These are phyloP conservation scores for Tothia fuscella DNA, from an alignment of 2,329 filamentous ascomycete genomes.

Conservation along the genomic window DNA sequence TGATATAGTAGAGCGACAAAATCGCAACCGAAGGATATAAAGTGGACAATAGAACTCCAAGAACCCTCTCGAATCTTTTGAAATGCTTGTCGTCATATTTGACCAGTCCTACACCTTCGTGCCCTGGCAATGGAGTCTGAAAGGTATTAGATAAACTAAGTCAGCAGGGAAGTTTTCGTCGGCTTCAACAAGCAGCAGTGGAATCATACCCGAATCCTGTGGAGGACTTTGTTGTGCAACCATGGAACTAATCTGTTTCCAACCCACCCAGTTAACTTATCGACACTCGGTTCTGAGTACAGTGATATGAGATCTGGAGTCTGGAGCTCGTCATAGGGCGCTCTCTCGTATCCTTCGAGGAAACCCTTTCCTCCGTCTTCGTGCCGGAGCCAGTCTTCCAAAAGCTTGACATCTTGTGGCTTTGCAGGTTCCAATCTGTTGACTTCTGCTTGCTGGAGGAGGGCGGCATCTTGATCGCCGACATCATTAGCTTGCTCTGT, in stretches of 20 bases:
- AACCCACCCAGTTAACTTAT: not conserved
- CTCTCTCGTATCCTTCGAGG: not conserved
- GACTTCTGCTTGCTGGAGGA: not conserved
- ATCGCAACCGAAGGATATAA: constrained; percentile 16
- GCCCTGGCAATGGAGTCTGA: not conserved
- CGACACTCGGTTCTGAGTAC: not conserved
- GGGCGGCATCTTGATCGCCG: not conserved
- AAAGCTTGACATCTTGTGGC: not conserved
- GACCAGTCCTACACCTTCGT: not conserved
- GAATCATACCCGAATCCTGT: not conserved
- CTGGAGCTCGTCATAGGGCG: not conserved
- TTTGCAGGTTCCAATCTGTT: not conserved
- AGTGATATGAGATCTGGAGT: not conserved
- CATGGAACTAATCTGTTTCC: not conserved
- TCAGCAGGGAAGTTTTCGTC: too few relatives aligned
- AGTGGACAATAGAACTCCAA: constrained; percentile 12
- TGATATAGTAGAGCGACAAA: constrained; percentile 17
- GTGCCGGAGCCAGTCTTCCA: not conserved
- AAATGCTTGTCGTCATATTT: not conserved
- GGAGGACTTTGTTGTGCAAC: not conserved
- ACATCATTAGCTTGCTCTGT: too few relatives aligned
- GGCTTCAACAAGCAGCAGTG: too few relatives aligned
- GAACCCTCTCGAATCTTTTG: not conserved
- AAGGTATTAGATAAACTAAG: not conserved
- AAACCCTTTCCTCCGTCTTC: not conserved